Evolutionary conservation across 768 basidiomycete species (phyloP).

Genomic region (Ramaria rubella): DNA sequence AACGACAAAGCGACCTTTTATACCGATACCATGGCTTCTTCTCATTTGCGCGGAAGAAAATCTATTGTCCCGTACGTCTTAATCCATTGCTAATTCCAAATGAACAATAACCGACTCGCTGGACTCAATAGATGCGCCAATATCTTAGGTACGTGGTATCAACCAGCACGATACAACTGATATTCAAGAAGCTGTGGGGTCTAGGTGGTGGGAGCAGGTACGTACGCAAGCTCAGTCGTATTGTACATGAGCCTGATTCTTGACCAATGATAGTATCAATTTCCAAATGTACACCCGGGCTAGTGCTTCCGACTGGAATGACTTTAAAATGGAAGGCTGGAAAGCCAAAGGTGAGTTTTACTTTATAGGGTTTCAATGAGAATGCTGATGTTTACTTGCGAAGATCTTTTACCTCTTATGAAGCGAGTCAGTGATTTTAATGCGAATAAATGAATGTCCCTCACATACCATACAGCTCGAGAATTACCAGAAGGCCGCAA

Average conservation of each 20-base stretch:
- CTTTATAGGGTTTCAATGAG: not conserved
- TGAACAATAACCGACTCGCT: not conserved
- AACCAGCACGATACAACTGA: not conserved
- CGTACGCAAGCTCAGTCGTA: constrained; percentile 1
- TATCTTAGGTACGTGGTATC: constrained; percentile 39
- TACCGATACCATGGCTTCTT: constrained; percentile 50
- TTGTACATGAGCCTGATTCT: not conserved
- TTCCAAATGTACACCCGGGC: constrained; percentile 75
- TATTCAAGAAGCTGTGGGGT: not conserved
- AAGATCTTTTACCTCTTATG: constrained; percentile 66
- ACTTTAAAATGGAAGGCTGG: constrained; percentile 69
- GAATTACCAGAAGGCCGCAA: constrained; percentile 69
- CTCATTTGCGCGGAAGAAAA: constrained; percentile 53
- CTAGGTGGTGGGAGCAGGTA: constrained; percentile 52
- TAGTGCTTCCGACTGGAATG: constrained; percentile 63
- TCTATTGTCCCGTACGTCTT: constrained; percentile 59
- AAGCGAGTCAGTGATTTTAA: constrained; percentile 41
- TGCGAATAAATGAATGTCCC: not conserved
- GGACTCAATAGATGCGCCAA: constrained; percentile 49
- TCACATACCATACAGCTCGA: constrained; percentile 39
- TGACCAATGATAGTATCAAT: constrained; percentile 47
- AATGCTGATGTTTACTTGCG: not conserved
- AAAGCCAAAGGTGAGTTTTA: constrained; percentile 44
- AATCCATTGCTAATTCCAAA: too few species aligned
- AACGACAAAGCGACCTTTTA: constrained; percentile 75